Base-by-base conservation (phyloP, 2,329 filamentous ascomycete genomes). In the Fusarium xyrophilum region DNA sequence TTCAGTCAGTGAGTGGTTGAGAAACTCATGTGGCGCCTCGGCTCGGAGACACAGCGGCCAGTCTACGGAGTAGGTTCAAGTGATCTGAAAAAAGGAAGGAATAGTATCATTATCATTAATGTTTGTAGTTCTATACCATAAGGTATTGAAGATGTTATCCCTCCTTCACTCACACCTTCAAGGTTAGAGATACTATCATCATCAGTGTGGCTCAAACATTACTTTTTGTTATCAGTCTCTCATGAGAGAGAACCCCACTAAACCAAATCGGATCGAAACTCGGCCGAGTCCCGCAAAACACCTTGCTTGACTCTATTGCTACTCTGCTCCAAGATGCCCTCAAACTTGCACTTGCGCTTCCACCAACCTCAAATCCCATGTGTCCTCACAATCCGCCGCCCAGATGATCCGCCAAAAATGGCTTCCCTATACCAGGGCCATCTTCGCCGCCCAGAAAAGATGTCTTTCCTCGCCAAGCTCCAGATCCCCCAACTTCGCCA, bases 321-420 rank as follows among this genome's bases (percentile, higher is more conserved):
- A 28, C 42, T 42, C 57, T 60, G 15, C 36, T 47, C 33, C 28
- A 32, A 42, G 35, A 35, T 62, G 27, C 33, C 25, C 38, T 43
- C 53, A 23, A 47, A 43, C 48, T 40, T 36, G 19, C 21, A 28
- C 47, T 38, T 40, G 28, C 17, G 30, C 40, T 53, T 28, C 25
- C 25, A 43, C 39, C 50, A 47, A 32, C 27, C 43, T 52, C 11
- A 27, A 36, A 21, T 58, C 57, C 52, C 64, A 74, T 74, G 73
- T 56, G 58, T 54, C 32, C 46, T 54, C 54, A 62, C 55, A 56
- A 25, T 35, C 57, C 30, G 42, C 64, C 66, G 71, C 66, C 73
- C 67, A 70, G 60, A 78, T 78, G 76, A 76, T 73, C 57, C 68
- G 74, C 63, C 73, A 64, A 32, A 68, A 55, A 76, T 76, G 74